Evolutionary conservation across 805 yeast species (phyloP), one percentile per base, ranked within the genome.

Genomic region (Metschnikowia aberdeeniae): DNA sequence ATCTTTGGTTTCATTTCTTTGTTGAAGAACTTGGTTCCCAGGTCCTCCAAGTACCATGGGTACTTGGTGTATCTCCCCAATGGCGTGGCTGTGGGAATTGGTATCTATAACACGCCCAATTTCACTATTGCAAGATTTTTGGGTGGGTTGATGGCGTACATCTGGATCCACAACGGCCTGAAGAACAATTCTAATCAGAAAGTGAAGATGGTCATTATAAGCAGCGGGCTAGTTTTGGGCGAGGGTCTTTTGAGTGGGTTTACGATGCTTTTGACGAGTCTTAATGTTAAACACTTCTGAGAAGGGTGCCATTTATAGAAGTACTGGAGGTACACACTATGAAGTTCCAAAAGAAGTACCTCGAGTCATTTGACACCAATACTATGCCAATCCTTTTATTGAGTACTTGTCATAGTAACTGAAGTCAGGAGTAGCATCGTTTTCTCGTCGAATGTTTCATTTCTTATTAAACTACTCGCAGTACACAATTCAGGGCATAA

Each of bases 51-150:
- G 36, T 63, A 60, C 44, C 68, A 72, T 41, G 66, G 64, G 39
- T 72, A 71, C 45, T 55, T 80, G 46, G 66, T 73, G 2, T 87
- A 76, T 67, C 66, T 92, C 24, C 99, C 99, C 1, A 83, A 89
- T 19, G 99, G 99, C 10, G 95, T 93, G 24, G 97, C 99, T 2
- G 97, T 90, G 13, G 99, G 99, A 1, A 86, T 92, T 42, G 98
- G 99, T 13, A 89, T 92, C 50, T 93, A 92, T 64, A 93, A 93
- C 62, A 76, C 90, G 0, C 98, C 99, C 3, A 83, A 89, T 39
- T 93, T 92, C 66, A 93, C 98, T 0, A 70, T 92, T 37, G 98
- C 98, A 1, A 73, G 99, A 55, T 92, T 93, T 60, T 50, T 89
- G 19, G 99, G 99, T 8, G 99, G 99, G 2, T 54, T 86, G 3